Evolutionary conservation across 768 basidiomycete species (phyloP), one percentile per base, ranked within the genome.

Genomic region (Paxillus rubicundulus): DNA sequence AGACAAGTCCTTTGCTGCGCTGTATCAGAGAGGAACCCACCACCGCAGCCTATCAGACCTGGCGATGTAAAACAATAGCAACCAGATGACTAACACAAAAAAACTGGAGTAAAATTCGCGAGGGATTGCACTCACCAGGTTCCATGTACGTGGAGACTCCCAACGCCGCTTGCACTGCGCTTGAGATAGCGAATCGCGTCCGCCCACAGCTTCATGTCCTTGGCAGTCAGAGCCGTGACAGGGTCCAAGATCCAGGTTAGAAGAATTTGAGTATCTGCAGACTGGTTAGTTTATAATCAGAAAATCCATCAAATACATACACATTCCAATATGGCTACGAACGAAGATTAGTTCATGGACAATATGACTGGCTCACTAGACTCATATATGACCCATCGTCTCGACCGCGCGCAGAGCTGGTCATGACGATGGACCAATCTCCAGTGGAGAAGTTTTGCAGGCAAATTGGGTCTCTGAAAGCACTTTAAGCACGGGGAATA

Each of bases 101-200:
- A 18, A 58, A 37, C 37, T 16, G 21, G n/a, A 28, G 43, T 24
- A 32, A 37, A 21, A 18, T 24, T 3, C 12, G 12, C 10, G 1
- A 42, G 17, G 6, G 9, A 32, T 20, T 37, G 36, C 27, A 73
- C 78, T 55, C 51, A 80, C 78, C 76, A 32, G 80, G 72, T 51
- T 82, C 81, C 65, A 77, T 73, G 58, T 80, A 81, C 7, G 79
- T 82, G 69, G 81, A 82, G 72, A 82, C 81, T 1, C 76, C 72
- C 1, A 82, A 65, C 1, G 77, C 74, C 73, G 0, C 70, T 69
- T 1, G 78, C 76, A 45, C 77, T 76, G n/a, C 70, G 68, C 67
- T 82, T 81, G 61, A 82, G 57, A 63, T 75, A 81, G 17, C 76
- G 72, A 24, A 80, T 64, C 28, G 73, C 68, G 61, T 81, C 79